phyloP scores from a whole-genome alignment of 129 eudicot genomes.

The Cynara cardunculus region DNA sequence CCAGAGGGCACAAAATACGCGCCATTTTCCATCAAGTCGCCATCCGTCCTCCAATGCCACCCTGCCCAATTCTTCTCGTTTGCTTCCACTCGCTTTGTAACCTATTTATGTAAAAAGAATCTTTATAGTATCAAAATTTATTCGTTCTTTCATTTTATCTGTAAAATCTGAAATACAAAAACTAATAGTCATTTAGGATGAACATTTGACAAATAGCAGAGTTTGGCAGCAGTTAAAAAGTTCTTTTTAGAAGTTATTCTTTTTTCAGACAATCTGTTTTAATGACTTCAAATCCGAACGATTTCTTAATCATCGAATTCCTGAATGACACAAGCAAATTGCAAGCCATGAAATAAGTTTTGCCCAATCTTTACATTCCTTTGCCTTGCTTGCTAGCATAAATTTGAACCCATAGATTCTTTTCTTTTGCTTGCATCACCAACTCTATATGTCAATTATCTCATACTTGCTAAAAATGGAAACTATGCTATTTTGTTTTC shows the following conservation, averaged over 20 bases:
- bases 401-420: conserved; percentile 17
- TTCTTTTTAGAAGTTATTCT: background rate
- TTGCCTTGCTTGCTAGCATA: conserved; percentile 9
- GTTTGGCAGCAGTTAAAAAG: background rate
- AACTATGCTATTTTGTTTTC: background rate
- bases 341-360: background rate
- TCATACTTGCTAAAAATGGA: conserved; percentile 9
- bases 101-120: conserved; percentile 22
- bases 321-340: background rate
- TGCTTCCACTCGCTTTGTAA: conserved; percentile 55
- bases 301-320: background rate
- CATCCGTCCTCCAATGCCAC: conserved; percentile 73
- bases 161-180: background rate
- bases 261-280: background rate
- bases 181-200: background rate
- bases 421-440: conserved; percentile 16
- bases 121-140: background rate
- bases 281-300: background rate
- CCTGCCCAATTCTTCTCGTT: conserved; percentile 49
- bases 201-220: too few species aligned
- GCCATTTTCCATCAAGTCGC: conserved; percentile 68
- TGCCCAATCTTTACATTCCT: background rate
- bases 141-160: background rate
- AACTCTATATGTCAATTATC: conserved; percentile 12
- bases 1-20: conserved; percentile 67